Percentiles rank a stretch among this genome's conserved stretches.
Conservation (phyloP, 179 eudicot species). For the Beta corolliflora region DNA sequence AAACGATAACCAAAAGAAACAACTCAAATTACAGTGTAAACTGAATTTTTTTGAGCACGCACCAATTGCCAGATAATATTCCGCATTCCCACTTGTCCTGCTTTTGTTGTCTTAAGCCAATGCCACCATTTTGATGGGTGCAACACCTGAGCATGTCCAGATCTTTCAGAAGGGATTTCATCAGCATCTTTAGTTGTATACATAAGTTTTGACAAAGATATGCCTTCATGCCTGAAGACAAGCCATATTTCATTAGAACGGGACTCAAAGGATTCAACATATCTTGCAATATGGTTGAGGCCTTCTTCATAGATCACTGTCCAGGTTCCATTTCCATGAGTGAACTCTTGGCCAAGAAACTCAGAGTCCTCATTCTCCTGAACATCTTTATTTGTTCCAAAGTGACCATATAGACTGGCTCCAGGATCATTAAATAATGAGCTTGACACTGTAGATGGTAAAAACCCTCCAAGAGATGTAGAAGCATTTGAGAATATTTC, state of each 20-base stretch:
- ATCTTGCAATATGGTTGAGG: slow-evolving; percentile 90
- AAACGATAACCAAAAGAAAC: neutral
- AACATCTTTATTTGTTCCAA: slow-evolving; percentile 35
- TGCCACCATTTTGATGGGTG: slow-evolving; percentile 98
- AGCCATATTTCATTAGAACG: slow-evolving; percentile 94
- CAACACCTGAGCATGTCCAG: slow-evolving; percentile 63
- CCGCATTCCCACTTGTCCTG: slow-evolving; percentile 81
- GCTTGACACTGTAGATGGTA: slow-evolving; percentile 36
- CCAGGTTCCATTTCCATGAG: slow-evolving; percentile 33
- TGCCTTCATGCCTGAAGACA: slow-evolving; percentile 91
- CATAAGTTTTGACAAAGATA: slow-evolving; percentile 91
- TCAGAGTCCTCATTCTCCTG: slow-evolving; percentile 39
- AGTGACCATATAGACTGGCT: slow-evolving; percentile 35
- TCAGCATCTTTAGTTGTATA: slow-evolving; percentile 76
- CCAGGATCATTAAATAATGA: slow-evolving; percentile 33
- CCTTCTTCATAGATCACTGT: slow-evolving; percentile 68
- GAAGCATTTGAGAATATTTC: slow-evolving; percentile 91
- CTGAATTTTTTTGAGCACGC: slow-evolving; percentile 23
- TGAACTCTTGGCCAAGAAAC: slow-evolving; percentile 34
- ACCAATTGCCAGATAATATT: slow-evolving; percentile 86
- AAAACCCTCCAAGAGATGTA: slow-evolving; percentile 40
- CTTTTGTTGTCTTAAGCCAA: slow-evolving; percentile 89
- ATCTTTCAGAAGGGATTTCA: slow-evolving; percentile 47
- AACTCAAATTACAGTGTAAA: neutral
- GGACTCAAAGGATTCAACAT: slow-evolving; percentile 94